Conservation (phyloP, 306 rosid genomes). For the Chamaecrista fasciculata region DNA sequence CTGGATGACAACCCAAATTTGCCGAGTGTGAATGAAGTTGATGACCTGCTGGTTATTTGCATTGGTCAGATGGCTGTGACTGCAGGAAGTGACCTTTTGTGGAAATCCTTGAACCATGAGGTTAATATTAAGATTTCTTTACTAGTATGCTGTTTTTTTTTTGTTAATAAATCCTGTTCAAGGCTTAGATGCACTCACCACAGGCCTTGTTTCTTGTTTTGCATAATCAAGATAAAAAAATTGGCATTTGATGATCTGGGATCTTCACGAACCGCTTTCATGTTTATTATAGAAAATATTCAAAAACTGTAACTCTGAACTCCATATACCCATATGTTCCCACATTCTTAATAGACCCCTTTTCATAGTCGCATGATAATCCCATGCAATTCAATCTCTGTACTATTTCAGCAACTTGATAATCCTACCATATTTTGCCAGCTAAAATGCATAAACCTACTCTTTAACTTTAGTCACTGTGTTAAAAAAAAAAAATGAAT, state of each 20-base stretch:
- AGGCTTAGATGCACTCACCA: not conserved
- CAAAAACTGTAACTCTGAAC: too few species aligned
- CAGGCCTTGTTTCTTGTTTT: slow-evolving; percentile 1
- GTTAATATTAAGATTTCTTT: slow-evolving; percentile 34
- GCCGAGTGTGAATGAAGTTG: slow-evolving; percentile 68
- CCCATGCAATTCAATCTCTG: too few species aligned
- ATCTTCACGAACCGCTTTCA: not conserved
- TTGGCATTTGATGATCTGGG: not conserved
- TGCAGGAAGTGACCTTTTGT: slow-evolving; percentile 80
- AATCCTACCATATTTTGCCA: too few species aligned
- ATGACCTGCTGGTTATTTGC: slow-evolving; percentile 75
- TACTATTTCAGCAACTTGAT: too few species aligned
- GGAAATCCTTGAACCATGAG: slow-evolving; percentile 92
- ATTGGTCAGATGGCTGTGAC: slow-evolving; percentile 95
- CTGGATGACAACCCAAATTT: slow-evolving; percentile 50
- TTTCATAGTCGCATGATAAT: too few species aligned
- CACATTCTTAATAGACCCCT: too few species aligned
- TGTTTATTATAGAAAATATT: too few species aligned
- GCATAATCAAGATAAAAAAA: not conserved
- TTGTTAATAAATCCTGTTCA: too few species aligned
- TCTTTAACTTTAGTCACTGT: too few species aligned
- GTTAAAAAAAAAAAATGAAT: too few species aligned
- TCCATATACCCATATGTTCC: too few species aligned
- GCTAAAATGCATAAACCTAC: too few species aligned
- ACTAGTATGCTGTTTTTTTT: not conserved